These are phyloP conservation scores for Neonectria neomacrospora DNA, from an alignment of 2,329 filamentous ascomycete species.

Conservation along the genomic window DNA sequence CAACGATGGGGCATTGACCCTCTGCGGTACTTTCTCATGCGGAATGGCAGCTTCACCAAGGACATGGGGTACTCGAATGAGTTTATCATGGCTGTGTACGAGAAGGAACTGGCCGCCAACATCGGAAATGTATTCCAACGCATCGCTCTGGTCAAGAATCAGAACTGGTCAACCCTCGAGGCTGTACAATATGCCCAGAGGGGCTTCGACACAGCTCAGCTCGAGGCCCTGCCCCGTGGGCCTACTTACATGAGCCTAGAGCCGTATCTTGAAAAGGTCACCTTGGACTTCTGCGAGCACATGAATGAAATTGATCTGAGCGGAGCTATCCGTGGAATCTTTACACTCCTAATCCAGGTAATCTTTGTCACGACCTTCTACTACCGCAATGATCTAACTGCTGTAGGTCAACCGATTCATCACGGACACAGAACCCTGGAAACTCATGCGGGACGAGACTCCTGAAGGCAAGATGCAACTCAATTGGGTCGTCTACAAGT, in stretches of 20 bases:
- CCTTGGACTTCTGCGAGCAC: conserved; percentile 53
- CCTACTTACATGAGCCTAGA: conserved; percentile 44
- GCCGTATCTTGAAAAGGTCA: conserved; percentile 34
- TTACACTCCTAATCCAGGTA: conserved; percentile 71
- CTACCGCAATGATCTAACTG: conserved; percentile 25
- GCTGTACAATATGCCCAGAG: conserved; percentile 58
- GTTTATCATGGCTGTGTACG: conserved; percentile 79
- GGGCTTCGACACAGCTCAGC: conserved; percentile 38
- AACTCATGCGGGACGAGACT: conserved; percentile 55
- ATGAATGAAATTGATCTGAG: conserved; percentile 75
- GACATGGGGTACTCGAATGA: conserved; percentile 90
- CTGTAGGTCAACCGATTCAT: conserved; percentile 60
- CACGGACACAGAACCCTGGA: conserved; percentile 75
- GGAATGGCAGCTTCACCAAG: conserved; percentile 78
- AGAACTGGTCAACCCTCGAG: conserved; percentile 70
- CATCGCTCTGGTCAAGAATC: conserved; percentile 70
- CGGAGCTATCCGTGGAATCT: conserved; percentile 72
- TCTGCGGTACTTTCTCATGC: conserved; percentile 88
- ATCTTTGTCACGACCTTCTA: conserved; percentile 11
- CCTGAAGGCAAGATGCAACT: conserved; percentile 54
- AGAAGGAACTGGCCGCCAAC: conserved; percentile 79
- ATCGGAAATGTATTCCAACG: conserved; percentile 85
- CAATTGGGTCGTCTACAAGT: conserved; percentile 73
- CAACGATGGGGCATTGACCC: conserved; percentile 88
- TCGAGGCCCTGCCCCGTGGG: conserved; percentile 3